phyloP scores from a whole-genome alignment of 1,284 basidiomycete genomes.

The Fomitopsis schrenkii region DNA sequence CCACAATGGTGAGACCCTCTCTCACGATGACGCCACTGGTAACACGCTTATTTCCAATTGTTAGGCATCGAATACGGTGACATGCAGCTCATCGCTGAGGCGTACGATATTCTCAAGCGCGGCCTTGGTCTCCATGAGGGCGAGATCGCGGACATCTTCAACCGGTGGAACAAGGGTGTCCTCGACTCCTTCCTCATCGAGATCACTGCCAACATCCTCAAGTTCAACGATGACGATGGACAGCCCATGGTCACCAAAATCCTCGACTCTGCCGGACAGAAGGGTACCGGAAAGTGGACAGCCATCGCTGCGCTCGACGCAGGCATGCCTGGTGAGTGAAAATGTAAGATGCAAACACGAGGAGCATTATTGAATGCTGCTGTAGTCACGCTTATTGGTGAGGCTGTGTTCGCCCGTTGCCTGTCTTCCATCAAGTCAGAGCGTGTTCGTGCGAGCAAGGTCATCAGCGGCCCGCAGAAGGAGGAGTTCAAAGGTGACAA shows the following conservation, averaged over 20 bases:
- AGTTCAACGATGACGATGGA: constrained; percentile 96
- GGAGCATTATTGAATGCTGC: constrained; percentile 11
- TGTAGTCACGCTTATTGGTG: constrained; percentile 94
- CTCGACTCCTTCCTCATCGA: constrained; percentile 99
- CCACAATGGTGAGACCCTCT: constrained; percentile 76
- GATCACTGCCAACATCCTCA: constrained; percentile 94
- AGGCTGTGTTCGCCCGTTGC: constrained; percentile 99
- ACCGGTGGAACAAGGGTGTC: constrained; percentile 97
- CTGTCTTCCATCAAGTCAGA: constrained; percentile 98
- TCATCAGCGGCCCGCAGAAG: constrained; percentile 85
- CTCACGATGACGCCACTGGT: constrained; percentile 15
- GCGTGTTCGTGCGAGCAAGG: constrained; percentile 90
- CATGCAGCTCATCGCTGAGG: constrained; percentile 99
- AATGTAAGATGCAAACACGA: neutral
- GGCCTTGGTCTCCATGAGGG: constrained; percentile 83
- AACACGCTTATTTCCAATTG: constrained; percentile 10
- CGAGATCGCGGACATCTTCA: constrained; percentile 89
- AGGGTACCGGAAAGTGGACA: constrained; percentile 99
- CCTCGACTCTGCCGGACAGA: constrained; percentile 95
- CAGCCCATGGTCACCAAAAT: constrained; percentile 91
- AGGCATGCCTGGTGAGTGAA: constrained; percentile 76
- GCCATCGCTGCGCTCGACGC: constrained; percentile 97
- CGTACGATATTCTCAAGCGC: constrained; percentile 97
- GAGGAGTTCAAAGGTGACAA: constrained; percentile 97
- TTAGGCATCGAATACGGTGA: constrained; percentile 98